Base-by-base conservation (phyloP, 768 basidiomycete genomes). In the Tremella fuciformis region DNA sequence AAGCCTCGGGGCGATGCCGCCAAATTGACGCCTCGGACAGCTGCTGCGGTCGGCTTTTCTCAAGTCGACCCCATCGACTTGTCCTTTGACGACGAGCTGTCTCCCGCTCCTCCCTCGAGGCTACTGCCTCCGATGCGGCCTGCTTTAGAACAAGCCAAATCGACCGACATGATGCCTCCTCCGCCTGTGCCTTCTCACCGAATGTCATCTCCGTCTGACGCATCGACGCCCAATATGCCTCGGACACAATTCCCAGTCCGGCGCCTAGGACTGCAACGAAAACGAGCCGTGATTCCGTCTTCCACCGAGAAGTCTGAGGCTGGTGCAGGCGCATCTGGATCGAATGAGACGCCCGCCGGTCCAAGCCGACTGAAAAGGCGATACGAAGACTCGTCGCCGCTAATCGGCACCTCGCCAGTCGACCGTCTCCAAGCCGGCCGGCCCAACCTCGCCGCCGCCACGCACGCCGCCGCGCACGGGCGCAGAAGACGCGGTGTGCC, bases 41-140 rank as follows among this genome's bases (percentile, higher is more conserved):
- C 71, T 1, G 63, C 64, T 2, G 50, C 54, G 13, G 75, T 60
- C 16, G 75, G 75, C 0, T 74, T 73, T 61, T 62, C 57, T 37
- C 67, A 76, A 47, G 57, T 76, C 19, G 73, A 63, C 8, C 56
- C 70, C 1, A 55, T 70, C 34, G 70, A 67, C 40, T 46, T 73
- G 2, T 50, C 50, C 11, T 65, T 58, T 13, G 62, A 65, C 40
- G 50, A 59, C 19, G 58, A 54, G 15, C 40, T 19, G 18, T 42
- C 25, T 3, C 41, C 44, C 13, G 19, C 55, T 6, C 41, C 41
- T 18, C 21, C 21, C 9, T 50, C 49, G 19, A 22, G 25, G 8
- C n/a, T 50, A n/a, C 25, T 50, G 49, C 21, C n/a, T 50, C 16
- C 46, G 2, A 24, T 41, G 8, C 47, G 46, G 22, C 50, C 60